phyloP scores from a whole-genome alignment of 2,329 filamentous ascomycete genomes.

The Xylariaceae sp. region DNA sequence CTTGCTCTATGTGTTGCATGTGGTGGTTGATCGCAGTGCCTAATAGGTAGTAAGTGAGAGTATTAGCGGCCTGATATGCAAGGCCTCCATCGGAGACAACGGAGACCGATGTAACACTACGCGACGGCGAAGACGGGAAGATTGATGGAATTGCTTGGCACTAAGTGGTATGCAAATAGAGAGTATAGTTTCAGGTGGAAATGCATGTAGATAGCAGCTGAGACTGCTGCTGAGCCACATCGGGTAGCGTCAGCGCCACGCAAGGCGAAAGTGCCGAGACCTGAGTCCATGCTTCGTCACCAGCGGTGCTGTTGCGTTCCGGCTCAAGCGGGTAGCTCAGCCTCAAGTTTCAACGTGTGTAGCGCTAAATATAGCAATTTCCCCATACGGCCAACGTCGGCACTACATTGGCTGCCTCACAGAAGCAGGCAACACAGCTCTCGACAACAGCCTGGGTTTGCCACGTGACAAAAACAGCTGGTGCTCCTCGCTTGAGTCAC shows the following conservation, averaged over 20 bases:
- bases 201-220: no score
- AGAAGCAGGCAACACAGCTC: conserved; percentile 8
- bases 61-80: not conserved
- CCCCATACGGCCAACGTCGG: not conserved
- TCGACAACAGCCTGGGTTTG: not conserved
- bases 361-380: conserved; percentile 13
- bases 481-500: not conserved
- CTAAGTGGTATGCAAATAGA: no score
- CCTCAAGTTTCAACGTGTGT: not conserved
- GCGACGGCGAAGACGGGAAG: no score
- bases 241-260: not conserved
- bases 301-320: not conserved
- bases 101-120: no score
- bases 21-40: conserved; percentile 12
- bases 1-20: conserved; percentile 14
- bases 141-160: no score
- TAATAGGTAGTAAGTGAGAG: not conserved
- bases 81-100: not conserved
- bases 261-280: not conserved
- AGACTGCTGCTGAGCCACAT: conserved; percentile 6
- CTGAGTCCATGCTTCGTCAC: not conserved
- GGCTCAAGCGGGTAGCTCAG: not conserved
- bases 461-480: conserved; percentile 10
- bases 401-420: not conserved
- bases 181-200: no score